Evolutionary conservation across 1,139 yeast genomes (phyloP), one percentile per base, ranked within the genome.

Genomic region (Arxiozyma bovina): DNA sequence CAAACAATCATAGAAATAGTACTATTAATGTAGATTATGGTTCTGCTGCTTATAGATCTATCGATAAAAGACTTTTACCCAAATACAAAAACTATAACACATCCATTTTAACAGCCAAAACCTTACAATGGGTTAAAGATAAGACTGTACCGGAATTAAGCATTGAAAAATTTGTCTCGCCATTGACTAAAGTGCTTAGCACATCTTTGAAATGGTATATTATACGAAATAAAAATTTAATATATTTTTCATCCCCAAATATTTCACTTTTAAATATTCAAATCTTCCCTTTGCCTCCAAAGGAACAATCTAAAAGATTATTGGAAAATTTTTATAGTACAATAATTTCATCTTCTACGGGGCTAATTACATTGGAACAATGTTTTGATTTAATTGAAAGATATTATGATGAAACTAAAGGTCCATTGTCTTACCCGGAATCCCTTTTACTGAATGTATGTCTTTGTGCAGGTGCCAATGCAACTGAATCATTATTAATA

Each of bases 171-270:
- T 57, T 60, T 21, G 49, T 60, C 20, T 45, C 50, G 4, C 69
- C 70, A 2, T 45, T 65, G 4, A 57, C 53, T 42, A 54, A 59
- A 20, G 54, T 63, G 4, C 47, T 62, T 20, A 54, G 58, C 2
- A 54, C 56, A 1, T 57, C 62, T 6, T 54, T 63, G 41, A 65
- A 63, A 54, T 65, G 67, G 66, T 60, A 63, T 46, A 20, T 51
- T 5, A 42, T 43, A 34, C 61, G 63, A 51, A 56, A 58, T 30
- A 64, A 63, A 50, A 59, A 60, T 34, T 40, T 61, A 38, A 58
- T 62, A 20, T 65, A 63, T 51, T 61, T 58, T 42, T 58, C 65
- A 20, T 59, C 59, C 17, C 66, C 65, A 4, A 49, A 54, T 9
- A 45, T 55, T n/a, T 54, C 58, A 27, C 54, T 56, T 21, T 56